Evolutionary conservation across 306 rosid species (phyloP), one percentile per base, ranked within the genome.

Genomic region (Corylus americana): DNA sequence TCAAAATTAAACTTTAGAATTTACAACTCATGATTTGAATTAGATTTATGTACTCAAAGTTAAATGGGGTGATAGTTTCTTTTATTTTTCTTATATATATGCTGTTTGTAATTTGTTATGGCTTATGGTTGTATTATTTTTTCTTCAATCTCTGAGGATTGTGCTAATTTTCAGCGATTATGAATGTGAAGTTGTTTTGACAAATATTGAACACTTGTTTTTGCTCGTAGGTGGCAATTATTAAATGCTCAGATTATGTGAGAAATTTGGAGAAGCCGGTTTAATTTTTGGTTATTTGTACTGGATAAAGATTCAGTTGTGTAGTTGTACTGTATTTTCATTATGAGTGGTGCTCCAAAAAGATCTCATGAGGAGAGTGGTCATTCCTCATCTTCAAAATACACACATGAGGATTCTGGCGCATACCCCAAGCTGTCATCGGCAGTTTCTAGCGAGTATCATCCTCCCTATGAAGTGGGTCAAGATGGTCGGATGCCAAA

Each of bases 341-440:
- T 29, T 47, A 93, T 93, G 98, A 93, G 93, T 75, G 87, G 90
- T 73, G 91, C 88, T 50, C 87, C 98, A 62, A 91, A 90, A 81
- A 86, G 97, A 87, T 70, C 93, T 69, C 98, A 86, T 76, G 97
- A 92, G 71, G 98, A 94, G 70, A 70, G 81, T 79, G 87, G 80
- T 71, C 91, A 93, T 78, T 82, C 86, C 29, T 87, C 88, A 18
- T 86, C 97, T 74, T 85, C 97, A 57, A 91, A 94, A 82, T 89
- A 84, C 44, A 84, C 90, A 1, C 94, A 83, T 77, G 92, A 90
- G 73, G 98, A 92, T 81, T 87, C 91, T 0, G 87, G 87, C 27
- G 59, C 89, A 66, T 85, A 84, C 81, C 78, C 94, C 59, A 93
- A 93, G 85, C 54, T 86, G 76, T 50, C 89, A 55, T 71, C 97